phyloP scores from a whole-genome alignment of 176 grass and related monocot genomes.

The Chrysopogon serrulatus region DNA sequence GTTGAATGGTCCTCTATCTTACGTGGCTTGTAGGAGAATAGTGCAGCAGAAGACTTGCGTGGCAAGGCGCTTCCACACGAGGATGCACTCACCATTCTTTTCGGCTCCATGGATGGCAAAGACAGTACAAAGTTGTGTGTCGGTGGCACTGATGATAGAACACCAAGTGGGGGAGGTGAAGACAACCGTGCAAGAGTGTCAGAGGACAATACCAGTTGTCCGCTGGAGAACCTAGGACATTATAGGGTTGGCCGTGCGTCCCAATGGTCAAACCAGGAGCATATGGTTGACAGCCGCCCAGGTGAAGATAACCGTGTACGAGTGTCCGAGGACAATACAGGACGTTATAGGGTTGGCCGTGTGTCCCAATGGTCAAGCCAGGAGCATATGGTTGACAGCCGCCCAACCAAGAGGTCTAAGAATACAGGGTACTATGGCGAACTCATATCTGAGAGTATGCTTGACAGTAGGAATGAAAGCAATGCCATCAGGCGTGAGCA shows the following conservation, averaged over 20 bases:
- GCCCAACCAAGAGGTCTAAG: not conserved
- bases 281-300: not conserved
- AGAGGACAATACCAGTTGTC: not conserved
- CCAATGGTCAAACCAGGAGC: not conserved
- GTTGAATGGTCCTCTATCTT: not conserved
- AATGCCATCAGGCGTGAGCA: not conserved
- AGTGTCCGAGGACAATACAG: too few relatives aligned
- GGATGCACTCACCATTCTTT: not conserved
- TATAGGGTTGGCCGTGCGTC: not conserved
- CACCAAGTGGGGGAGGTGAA: not conserved
- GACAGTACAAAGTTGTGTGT: not conserved
- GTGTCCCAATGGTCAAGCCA: too few relatives aligned
- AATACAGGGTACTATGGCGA: not conserved
- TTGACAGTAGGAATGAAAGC: not conserved
- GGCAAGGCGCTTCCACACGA: not conserved
- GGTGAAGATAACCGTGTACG: too few relatives aligned
- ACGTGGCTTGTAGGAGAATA: not conserved
- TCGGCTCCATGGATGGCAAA: not conserved
- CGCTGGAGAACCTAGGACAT: not conserved
- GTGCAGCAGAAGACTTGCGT: not conserved
- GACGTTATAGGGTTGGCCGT: too few relatives aligned
- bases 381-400: not conserved
- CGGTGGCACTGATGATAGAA: not conserved
- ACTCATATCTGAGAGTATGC: not conserved
- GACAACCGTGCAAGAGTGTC: not conserved